phyloP scores from a whole-genome alignment of 495 filamentous ascomycete genomes.

The Elaphomyces granulatus region DNA sequence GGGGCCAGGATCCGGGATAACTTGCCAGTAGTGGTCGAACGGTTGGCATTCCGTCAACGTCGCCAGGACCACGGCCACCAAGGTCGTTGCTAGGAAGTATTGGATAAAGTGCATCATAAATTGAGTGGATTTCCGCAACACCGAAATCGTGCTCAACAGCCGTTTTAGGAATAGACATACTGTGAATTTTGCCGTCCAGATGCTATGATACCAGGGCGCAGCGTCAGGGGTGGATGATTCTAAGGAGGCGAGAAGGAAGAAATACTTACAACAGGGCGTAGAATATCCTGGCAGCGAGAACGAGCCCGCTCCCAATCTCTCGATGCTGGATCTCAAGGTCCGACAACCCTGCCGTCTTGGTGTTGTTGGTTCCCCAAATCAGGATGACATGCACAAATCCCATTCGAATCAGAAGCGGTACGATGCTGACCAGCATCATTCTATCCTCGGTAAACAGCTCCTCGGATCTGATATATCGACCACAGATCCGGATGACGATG shows the following conservation, averaged over 20 bases:
- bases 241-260: too few species aligned
- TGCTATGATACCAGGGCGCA: too few species aligned
- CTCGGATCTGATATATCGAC: slow-evolving; percentile 70
- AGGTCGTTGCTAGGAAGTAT: slow-evolving; percentile 58
- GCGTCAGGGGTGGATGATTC: too few species aligned
- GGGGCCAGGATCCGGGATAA: slow-evolving; percentile 73
- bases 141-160: slow-evolving; percentile 44
- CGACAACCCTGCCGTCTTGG: slow-evolving; percentile 26
- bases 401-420: slow-evolving; percentile 74
- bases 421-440: slow-evolving; percentile 61
- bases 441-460: slow-evolving; percentile 77
- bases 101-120: slow-evolving; percentile 52
- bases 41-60: slow-evolving; percentile 79
- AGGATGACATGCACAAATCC: slow-evolving; percentile 74
- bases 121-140: slow-evolving; percentile 60
- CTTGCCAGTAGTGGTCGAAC: slow-evolving; percentile 79
- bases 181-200: slow-evolving; percentile 85
- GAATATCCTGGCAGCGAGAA: slow-evolving; percentile 37
- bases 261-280: slow-evolving; percentile 48
- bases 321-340: slow-evolving; percentile 26
- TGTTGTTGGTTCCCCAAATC: slow-evolving; percentile 79
- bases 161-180: slow-evolving; percentile 84
- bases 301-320: slow-evolving; percentile 38
- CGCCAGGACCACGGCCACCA: slow-evolving; percentile 63
- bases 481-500: slow-evolving; percentile 59